Percentiles rank a stretch among this genome's conserved stretches.
Conservation (phyloP, 768 basidiomycete genomes). For the Tricholoma flavovirens region DNA sequence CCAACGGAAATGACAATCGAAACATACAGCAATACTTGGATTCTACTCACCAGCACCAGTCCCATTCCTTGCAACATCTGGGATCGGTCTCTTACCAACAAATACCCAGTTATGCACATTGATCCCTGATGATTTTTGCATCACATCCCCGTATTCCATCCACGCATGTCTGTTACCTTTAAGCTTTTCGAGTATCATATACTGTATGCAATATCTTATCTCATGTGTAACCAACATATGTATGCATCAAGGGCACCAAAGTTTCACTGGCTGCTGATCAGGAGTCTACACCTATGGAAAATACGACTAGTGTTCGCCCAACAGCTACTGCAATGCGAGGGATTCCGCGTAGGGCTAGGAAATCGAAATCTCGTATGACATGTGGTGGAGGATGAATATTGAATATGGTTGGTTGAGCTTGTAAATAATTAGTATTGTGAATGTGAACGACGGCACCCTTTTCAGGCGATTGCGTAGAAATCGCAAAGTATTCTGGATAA, state of each 20-base stretch:
- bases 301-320: constrained; percentile 52
- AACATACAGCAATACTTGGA: constrained; percentile 24
- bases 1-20: constrained; percentile 15
- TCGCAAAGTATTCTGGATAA: constrained; percentile 71
- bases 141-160: not conserved
- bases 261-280: constrained; percentile 10
- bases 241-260: no score
- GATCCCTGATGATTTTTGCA: not conserved
- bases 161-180: not conserved
- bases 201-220: not conserved
- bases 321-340: constrained; percentile 66
- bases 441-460: constrained; percentile 67
- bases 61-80: constrained; percentile 20
- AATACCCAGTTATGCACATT: constrained; percentile 28
- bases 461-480: constrained; percentile 53
- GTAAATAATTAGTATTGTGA: constrained; percentile 58
- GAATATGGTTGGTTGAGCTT: constrained; percentile 59
- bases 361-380: constrained; percentile 71
- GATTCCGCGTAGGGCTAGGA: constrained; percentile 53
- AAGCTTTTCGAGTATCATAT: not conserved
- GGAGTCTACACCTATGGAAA: constrained; percentile 59
- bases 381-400: constrained; percentile 56
- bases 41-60: constrained; percentile 15
- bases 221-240: no score
- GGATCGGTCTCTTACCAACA: constrained; percentile 26